Evolutionary conservation across 2,329 filamentous ascomycete species (phyloP), one percentile per base, ranked within the genome.

Genomic region (Metarhizium album): DNA sequence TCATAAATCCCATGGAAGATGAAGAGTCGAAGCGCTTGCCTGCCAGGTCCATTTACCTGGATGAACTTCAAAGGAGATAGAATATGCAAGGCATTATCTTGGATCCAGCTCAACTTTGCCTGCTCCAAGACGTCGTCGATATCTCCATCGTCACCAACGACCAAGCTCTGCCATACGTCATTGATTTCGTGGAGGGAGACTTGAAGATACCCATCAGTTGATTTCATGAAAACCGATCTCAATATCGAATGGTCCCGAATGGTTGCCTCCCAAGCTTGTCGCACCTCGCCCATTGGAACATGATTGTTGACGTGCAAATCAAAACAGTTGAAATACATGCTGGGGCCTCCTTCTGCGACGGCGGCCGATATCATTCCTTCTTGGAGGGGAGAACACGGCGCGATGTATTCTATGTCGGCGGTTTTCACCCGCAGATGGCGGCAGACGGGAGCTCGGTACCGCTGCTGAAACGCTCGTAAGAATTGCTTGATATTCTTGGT

Each of bases 1-100:
- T 96, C 90, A 58, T 96, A 96, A 0, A 95, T 65, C 0, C 79
- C 89, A 62, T 96, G 90, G 66, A 95, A 95, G 1, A 94, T 48
- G 7, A 18, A 27, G 18, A 54, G 49, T 35, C 52, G 46, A 13
- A 52, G 46, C 6, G 27, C 29, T 20, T 27, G 42, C 20, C 23
- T 29, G 1, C 55, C 56, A 0, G 52, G 48, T 4, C 60, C 46
- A 1, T 57, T 51, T 2, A 79, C 53, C 0, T 75, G 50, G 1
- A 76, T 60, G 2, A 82, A 54, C 49, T 81, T 71, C 4, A 85
- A 62, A 0, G 83, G 83, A 6, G 64, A 66, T 2, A 59, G 57
- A 1, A 85, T 54, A 3, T 77, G 66, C 1, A 67, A 61, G 4
- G 62, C 59, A 53, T 87, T 86, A 1, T 61, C 61, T 1, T 60